Evolutionary conservation across 2,329 filamentous ascomycete genomes (phyloP).

Genomic region (Septoria petroselini): DNA sequence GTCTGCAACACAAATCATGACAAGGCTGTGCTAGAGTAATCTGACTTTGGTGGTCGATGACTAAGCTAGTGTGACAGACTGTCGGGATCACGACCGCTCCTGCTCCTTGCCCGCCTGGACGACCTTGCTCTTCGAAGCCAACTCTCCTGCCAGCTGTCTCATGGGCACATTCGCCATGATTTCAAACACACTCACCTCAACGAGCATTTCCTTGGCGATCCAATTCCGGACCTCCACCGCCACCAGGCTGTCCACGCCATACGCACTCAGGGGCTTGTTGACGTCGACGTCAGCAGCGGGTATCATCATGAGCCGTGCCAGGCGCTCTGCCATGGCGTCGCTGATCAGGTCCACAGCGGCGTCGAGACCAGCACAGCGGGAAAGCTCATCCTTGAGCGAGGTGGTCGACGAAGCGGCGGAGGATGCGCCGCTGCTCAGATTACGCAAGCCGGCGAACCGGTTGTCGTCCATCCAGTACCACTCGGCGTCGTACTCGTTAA

Average conservation of each 20-base stretch:
- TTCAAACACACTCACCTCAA: conserved; percentile 20
- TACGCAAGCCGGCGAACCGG: conserved; percentile 11
- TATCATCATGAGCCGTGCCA: conserved; percentile 13
- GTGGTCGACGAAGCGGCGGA: background rate
- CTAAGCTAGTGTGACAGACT: too few relatives aligned
- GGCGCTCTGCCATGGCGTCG: conserved; percentile 12
- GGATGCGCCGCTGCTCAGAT: background rate
- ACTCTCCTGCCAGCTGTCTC: conserved; percentile 5
- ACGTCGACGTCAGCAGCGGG: conserved; percentile 15
- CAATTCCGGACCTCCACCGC: conserved; percentile 24
- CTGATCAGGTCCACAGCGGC: conserved; percentile 10
- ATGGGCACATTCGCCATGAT: conserved; percentile 16
- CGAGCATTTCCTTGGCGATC: conserved; percentile 17
- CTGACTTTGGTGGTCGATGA: too few relatives aligned
- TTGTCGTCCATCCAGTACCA: conserved; percentile 18
- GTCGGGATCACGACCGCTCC: background rate
- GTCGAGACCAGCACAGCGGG: conserved; percentile 3
- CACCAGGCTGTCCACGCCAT: conserved; percentile 23
- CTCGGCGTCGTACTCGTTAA: conserved; percentile 10
- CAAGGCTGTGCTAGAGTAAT: too few relatives aligned
- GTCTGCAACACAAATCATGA: too few relatives aligned
- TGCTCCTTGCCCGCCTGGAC: background rate
- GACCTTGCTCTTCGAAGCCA: conserved; percentile 12
- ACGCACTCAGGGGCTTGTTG: conserved; percentile 12
- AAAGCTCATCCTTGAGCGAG: conserved; percentile 10